A percentile compares a stretch with the other conserved stretches of the same genome.
phyloP scores from a whole-genome alignment of 1,284 basidiomycete genomes.

The Exobasidium cylindrosporum region DNA sequence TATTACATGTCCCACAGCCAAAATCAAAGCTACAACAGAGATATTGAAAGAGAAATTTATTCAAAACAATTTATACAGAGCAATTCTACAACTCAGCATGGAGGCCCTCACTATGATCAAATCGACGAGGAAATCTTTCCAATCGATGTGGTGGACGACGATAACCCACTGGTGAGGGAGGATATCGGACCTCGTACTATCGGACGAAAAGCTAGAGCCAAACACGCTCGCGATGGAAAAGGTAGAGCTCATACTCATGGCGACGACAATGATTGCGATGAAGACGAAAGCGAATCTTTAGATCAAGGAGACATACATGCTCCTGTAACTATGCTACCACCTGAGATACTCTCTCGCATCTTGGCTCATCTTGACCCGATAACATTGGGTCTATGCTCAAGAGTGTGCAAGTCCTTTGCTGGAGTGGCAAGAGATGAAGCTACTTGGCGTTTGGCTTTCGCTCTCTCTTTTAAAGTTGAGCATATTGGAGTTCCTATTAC shows the following conservation, averaged over 20 bases:
- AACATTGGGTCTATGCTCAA: slow-evolving; percentile 64
- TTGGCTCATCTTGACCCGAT: slow-evolving; percentile 72
- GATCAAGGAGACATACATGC: neutral
- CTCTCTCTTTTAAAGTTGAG: slow-evolving; percentile 68
- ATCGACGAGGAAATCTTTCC: neutral
- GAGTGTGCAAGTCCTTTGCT: slow-evolving; percentile 63
- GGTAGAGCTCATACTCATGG: too few species aligned
- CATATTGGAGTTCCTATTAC: slow-evolving; percentile 62
- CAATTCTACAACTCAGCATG: neutral
- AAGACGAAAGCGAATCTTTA: neutral
- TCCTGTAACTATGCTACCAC: slow-evolving; percentile 58
- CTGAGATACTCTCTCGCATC: slow-evolving; percentile 73
- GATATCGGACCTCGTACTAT: neutral
- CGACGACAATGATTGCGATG: neutral
- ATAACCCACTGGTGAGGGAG: neutral
- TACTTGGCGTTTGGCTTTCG: slow-evolving; percentile 78
- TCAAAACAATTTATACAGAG: neutral
- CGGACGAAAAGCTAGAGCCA: neutral
- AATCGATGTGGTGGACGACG: neutral
- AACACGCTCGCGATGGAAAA: neutral
- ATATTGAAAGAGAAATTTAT: neutral
- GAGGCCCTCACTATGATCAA: neutral
- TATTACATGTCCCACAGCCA: neutral
- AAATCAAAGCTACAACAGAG: neutral
- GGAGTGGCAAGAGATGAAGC: slow-evolving; percentile 72